phyloP scores from a whole-genome alignment of 2,329 filamentous ascomycete genomes.

The Eutypa lata region DNA sequence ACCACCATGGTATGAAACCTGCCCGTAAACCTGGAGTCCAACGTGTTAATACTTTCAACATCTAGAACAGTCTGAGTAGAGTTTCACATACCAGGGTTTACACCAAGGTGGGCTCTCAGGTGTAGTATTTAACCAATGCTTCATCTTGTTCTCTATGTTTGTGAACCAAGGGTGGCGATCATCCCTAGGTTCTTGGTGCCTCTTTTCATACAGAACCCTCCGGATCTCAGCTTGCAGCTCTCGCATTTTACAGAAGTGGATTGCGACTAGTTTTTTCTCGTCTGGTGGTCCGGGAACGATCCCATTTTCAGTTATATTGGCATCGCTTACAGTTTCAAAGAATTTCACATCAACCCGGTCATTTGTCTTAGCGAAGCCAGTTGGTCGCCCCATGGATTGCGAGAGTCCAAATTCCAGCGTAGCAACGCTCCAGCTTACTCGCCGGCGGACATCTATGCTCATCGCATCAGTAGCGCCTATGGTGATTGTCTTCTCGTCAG shows the following conservation, averaged over 20 bases:
- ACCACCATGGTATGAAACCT: conserved; percentile 86
- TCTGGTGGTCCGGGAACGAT: conserved; percentile 70
- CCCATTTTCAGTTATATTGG: conserved; percentile 74
- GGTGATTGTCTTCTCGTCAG: conserved; percentile 83
- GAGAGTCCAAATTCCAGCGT: conserved; percentile 88
- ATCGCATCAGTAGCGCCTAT: conserved; percentile 64
- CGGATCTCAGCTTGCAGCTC: conserved; percentile 84
- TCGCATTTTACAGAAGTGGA: conserved; percentile 93
- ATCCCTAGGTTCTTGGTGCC: conserved; percentile 69
- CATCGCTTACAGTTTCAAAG: conserved; percentile 78
- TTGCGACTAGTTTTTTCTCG: conserved; percentile 81
- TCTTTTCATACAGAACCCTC: conserved; percentile 80
- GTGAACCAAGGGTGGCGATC: conserved; percentile 86
- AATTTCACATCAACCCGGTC: conserved; percentile 84
- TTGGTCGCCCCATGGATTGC: conserved; percentile 83
- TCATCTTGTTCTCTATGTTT: conserved; percentile 73
- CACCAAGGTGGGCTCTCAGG: conserved; percentile 71
- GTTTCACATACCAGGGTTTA: conserved; percentile 67
- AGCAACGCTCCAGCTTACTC: conserved; percentile 82
- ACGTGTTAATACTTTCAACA: conserved; percentile 11
- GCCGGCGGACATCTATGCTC: conserved; percentile 83
- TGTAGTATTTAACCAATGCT: conserved; percentile 73
- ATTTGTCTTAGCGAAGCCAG: conserved; percentile 75
- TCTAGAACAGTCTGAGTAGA: neutral
- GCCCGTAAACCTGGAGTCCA: conserved; percentile 52